Conservation (phyloP, 345 rosid genomes). For the Citrus reticulata region DNA sequence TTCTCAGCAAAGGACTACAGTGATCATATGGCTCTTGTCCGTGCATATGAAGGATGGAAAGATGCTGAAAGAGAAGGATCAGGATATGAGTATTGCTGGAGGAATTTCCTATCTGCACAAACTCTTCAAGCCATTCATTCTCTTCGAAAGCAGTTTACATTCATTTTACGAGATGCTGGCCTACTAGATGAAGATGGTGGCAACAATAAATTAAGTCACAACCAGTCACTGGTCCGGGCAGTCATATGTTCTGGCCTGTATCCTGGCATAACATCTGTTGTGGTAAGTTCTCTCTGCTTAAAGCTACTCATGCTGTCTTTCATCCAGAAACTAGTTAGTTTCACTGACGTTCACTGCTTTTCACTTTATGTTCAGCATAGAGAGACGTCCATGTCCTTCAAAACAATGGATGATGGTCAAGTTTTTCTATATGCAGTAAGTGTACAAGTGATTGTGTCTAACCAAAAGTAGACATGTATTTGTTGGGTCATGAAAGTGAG, state of each 20-base stretch:
- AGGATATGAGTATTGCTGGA: slow-evolving; percentile 95
- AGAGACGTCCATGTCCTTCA: slow-evolving; percentile 92
- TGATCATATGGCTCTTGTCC: slow-evolving; percentile 98
- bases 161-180: slow-evolving; percentile 83
- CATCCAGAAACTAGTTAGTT: neutral
- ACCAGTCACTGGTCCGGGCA: slow-evolving; percentile 88
- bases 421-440: slow-evolving; percentile 85
- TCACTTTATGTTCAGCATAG: slow-evolving; percentile 57
- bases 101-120: slow-evolving; percentile 91
- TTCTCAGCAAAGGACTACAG: slow-evolving; percentile 98
- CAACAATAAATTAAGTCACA: slow-evolving; percentile 89
- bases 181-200: slow-evolving; percentile 35
- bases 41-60: slow-evolving; percentile 99
- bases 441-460: slow-evolving; percentile 3
- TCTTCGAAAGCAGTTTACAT: slow-evolving; percentile 83
- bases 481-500: neutral
- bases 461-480: neutral
- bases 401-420: slow-evolving; percentile 97
- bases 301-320: neutral
- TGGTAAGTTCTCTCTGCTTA: slow-evolving; percentile 41
- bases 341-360: slow-evolving; percentile 6
- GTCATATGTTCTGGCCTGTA: slow-evolving; percentile 92
- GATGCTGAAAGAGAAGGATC: slow-evolving; percentile 95
- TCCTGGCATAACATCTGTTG: slow-evolving; percentile 96
- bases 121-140: slow-evolving; percentile 97